phyloP scores from a whole-genome alignment of 2,329 filamentous ascomycete genomes.

The Verticillium nonalfalfae region DNA sequence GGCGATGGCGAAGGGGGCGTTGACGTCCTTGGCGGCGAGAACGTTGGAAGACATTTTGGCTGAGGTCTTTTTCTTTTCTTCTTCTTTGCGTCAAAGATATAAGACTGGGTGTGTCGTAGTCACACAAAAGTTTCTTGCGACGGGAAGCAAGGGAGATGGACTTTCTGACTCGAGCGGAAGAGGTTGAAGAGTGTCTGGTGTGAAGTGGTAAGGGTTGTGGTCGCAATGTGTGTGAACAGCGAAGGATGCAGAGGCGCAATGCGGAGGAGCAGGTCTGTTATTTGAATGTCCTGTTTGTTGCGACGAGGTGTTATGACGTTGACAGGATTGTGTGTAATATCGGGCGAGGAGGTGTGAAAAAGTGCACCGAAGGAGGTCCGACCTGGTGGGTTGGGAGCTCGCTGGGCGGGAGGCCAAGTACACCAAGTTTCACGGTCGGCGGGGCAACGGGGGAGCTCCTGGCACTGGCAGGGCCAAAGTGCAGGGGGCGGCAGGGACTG shows the following conservation, averaged over 20 bases:
- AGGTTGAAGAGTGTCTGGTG: slow-evolving; percentile 2
- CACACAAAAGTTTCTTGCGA: not conserved
- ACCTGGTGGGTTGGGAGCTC: not conserved
- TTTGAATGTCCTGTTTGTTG: slow-evolving; percentile 2
- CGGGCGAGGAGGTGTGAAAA: slow-evolving; percentile 9
- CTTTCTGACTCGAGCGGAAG: not conserved
- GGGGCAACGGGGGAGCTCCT: slow-evolving; percentile 8
- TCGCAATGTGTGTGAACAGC: not conserved
- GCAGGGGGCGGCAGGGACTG: slow-evolving; percentile 4
- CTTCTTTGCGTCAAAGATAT: no score
- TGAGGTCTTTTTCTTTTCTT: not conserved
- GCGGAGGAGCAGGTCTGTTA: slow-evolving; percentile 10
- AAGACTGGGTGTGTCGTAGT: not conserved
- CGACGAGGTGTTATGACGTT: slow-evolving; percentile 2
- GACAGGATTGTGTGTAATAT: slow-evolving; percentile 4
- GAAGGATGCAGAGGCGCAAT: not conserved
- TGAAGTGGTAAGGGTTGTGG: slow-evolving; percentile 1
- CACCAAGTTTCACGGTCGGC: slow-evolving; percentile 12
- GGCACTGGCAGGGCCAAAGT: slow-evolving; percentile 1
- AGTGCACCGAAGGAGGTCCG: slow-evolving; percentile 5
- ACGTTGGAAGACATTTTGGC: slow-evolving; percentile 50
- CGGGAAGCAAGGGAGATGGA: not conserved
- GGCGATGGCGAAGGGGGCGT: slow-evolving; percentile 37
- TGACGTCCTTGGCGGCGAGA: slow-evolving; percentile 61
- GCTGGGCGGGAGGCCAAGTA: slow-evolving; percentile 6